Conservation (phyloP, 2,329 filamentous ascomycete species). For the Xylariaceae sp. region DNA sequence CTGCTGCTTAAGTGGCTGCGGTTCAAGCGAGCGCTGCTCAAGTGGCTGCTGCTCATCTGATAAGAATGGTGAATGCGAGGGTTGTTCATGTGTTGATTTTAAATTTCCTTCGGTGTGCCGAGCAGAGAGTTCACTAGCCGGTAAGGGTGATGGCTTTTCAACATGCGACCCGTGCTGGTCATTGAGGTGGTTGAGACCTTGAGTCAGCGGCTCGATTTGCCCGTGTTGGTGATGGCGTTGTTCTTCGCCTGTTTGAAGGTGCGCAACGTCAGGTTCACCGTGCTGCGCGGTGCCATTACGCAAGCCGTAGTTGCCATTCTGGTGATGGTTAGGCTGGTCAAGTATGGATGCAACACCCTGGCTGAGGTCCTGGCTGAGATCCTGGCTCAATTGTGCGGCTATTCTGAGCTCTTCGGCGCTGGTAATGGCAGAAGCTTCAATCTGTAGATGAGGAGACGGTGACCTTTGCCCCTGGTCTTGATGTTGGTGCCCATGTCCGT, state of each 20-base stretch:
- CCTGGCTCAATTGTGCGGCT: slow-evolving; percentile 55
- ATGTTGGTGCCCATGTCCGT: slow-evolving; percentile 27
- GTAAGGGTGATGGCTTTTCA: slow-evolving; percentile 4
- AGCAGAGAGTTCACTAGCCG: slow-evolving; percentile 7
- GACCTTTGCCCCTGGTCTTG: slow-evolving; percentile 26
- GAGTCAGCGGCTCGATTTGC: slow-evolving; percentile 2
- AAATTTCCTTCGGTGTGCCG: slow-evolving; percentile 6
- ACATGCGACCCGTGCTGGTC: slow-evolving; percentile 7
- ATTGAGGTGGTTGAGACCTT: slow-evolving; percentile 15
- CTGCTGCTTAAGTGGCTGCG: slow-evolving; percentile 19
- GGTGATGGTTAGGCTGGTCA: slow-evolving; percentile 28
- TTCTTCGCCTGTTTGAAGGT: slow-evolving; percentile 8
- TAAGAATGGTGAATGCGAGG: neutral
- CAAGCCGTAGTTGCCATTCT: slow-evolving; percentile 38
- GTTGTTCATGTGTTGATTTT: slow-evolving; percentile 2
- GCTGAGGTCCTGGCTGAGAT: slow-evolving; percentile 49
- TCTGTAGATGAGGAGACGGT: slow-evolving; percentile 40
- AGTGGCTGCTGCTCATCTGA: slow-evolving; percentile 13
- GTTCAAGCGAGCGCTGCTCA: slow-evolving; percentile 18
- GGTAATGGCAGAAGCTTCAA: slow-evolving; percentile 37
- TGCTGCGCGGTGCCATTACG: slow-evolving; percentile 44
- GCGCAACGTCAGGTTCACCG: slow-evolving; percentile 30
- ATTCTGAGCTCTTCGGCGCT: slow-evolving; percentile 55
- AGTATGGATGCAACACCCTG: slow-evolving; percentile 47
- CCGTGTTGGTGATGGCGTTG: neutral